Evolutionary conservation across 2,329 filamentous ascomycete species (phyloP).

Genomic region (Scedosporium aurantiacum): DNA sequence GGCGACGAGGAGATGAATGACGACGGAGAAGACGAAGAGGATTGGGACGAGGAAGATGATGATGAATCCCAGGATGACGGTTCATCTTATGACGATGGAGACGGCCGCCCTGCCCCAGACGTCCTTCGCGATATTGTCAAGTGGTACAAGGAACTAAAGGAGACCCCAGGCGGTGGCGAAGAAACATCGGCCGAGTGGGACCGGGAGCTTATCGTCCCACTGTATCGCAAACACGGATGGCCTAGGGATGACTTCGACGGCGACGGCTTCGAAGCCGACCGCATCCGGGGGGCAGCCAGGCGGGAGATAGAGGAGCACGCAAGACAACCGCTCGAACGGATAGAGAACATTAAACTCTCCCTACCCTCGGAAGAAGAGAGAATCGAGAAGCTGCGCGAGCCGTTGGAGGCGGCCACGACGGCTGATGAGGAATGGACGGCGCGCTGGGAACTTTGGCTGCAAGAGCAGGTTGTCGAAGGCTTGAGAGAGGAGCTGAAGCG

Average conservation of each 20-base stretch:
- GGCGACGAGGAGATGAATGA: neutral
- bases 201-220: conserved; percentile 1
- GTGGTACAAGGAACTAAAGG: conserved; percentile 12
- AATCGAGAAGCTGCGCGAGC: neutral
- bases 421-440: neutral
- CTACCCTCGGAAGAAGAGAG: neutral
- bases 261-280: conserved; percentile 12
- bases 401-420: neutral
- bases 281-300: neutral
- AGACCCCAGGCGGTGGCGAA: conserved; percentile 7
- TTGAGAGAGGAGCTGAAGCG: neutral
- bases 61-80: neutral
- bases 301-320: neutral
- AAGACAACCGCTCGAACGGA: neutral
- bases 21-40: neutral
- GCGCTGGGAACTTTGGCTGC: neutral
- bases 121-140: conserved; percentile 11
- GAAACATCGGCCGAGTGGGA: neutral
- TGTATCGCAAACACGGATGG: conserved; percentile 15
- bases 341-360: neutral
- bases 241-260: conserved; percentile 11
- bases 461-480: neutral
- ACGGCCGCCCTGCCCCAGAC: neutral
- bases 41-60: neutral
- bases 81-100: neutral